phyloP scores from a whole-genome alignment of 352 stramenopile genomes.

The Ophiocytium majus region DNA sequence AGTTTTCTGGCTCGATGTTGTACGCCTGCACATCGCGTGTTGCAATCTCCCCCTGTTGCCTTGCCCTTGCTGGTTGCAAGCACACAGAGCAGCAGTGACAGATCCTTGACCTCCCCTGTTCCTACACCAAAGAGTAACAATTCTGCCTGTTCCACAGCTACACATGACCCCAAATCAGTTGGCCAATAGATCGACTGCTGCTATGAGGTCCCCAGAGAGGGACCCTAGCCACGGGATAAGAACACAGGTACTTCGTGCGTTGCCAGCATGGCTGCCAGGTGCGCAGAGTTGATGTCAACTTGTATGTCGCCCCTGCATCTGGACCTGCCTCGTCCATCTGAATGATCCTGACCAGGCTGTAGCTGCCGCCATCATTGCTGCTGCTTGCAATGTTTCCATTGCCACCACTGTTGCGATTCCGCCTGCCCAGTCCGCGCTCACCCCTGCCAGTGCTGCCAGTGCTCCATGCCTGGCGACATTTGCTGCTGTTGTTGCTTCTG shows the following conservation, averaged over 20 bases:
- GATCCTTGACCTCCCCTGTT: too few relatives aligned
- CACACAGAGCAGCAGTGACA: too few relatives aligned
- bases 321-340: neutral
- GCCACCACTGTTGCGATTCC: neutral
- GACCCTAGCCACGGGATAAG: neutral
- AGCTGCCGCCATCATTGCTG: neutral
- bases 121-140: too few relatives aligned
- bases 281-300: conserved; percentile 14
- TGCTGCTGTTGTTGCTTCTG: neutral
- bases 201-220: too few relatives aligned
- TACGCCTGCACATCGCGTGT: too few relatives aligned
- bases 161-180: too few relatives aligned
- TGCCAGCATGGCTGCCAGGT: conserved; percentile 10
- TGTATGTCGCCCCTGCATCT: neutral
- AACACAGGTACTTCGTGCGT: neutral
- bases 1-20: neutral
- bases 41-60: too few relatives aligned
- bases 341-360: neutral
- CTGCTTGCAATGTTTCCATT: neutral
- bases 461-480: neutral
- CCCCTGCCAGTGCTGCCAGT: neutral
- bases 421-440: neutral
- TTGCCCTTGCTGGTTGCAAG: too few relatives aligned
- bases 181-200: too few relatives aligned
- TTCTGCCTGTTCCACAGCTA: neutral